Percentiles rank a stretch among this genome's conserved stretches.
Conservation (phyloP, 441 rosid species). For the Omphalea diandra region DNA sequence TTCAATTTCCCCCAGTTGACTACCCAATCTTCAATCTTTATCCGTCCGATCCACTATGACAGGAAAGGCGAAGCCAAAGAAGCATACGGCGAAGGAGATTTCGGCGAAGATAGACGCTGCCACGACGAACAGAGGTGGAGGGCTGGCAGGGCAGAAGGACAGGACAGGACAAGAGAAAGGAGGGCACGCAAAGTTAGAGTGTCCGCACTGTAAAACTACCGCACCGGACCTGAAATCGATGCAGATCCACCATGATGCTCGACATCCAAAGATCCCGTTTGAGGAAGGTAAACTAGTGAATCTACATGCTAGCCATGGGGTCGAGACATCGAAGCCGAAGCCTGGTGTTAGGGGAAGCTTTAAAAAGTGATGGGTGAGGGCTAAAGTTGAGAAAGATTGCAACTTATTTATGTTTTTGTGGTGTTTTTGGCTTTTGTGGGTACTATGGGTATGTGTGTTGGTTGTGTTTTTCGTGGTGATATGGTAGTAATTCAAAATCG, state of each 20-base stretch:
- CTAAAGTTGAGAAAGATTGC: background rate
- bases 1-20: background rate
- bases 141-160: constrained; percentile 77
- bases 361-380: constrained; percentile 47
- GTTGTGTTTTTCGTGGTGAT: background rate
- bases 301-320: constrained; percentile 38
- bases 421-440: background rate
- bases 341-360: constrained; percentile 71
- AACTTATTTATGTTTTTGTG: background rate
- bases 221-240: constrained; percentile 83
- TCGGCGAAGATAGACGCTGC: constrained; percentile 81
- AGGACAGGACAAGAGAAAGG: constrained; percentile 82
- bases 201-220: constrained; percentile 84
- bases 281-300: constrained; percentile 66
- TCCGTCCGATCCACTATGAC: constrained; percentile 49
- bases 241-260: constrained; percentile 97
- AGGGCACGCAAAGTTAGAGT: constrained; percentile 93
- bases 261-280: constrained; percentile 80
- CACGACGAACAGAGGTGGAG: constrained; percentile 88
- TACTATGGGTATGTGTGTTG: too few relatives aligned
- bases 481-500: background rate
- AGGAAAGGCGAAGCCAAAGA: constrained; percentile 99
- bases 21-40: background rate
- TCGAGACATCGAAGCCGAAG: constrained; percentile 35
- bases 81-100: constrained; percentile 98